These are phyloP conservation scores for Acacia acuminata DNA, from an alignment of 306 rosid genomes.

Conservation along the genomic window DNA sequence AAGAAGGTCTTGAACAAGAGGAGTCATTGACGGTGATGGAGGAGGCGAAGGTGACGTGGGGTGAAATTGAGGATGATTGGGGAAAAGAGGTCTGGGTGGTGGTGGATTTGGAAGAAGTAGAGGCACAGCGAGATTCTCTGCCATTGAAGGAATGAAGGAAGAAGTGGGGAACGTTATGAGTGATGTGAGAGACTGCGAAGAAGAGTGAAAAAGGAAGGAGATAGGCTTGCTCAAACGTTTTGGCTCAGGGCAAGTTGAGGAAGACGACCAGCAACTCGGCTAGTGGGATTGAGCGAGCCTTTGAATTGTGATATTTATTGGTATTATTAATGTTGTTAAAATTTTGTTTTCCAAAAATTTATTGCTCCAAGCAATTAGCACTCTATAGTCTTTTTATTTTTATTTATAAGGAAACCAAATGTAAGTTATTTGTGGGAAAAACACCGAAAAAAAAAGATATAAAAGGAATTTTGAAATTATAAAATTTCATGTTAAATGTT, in stretches of 20 bases:
- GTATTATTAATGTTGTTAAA: too few species aligned
- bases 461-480: too few species aligned
- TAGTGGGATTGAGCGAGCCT: neutral
- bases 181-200: neutral
- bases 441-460: too few species aligned
- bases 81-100: constrained; percentile 42
- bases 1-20: constrained; percentile 53
- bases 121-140: constrained; percentile 56
- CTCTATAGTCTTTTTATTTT: too few species aligned
- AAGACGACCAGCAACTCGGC: neutral
- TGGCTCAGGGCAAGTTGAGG: neutral
- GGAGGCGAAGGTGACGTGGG: constrained; percentile 30
- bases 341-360: too few species aligned
- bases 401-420: too few species aligned
- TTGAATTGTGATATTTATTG: neutral
- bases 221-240: neutral
- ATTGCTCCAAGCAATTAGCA: too few species aligned
- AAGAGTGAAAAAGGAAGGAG: neutral
- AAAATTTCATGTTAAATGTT: too few species aligned
- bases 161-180: neutral
- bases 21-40: constrained; percentile 42
- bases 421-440: too few species aligned
- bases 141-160: constrained; percentile 43
- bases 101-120: constrained; percentile 61
- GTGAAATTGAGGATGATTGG: constrained; percentile 34